Conservation (phyloP, 139 green algal genomes). For the Chlamydomonas schloesseri region DNA sequence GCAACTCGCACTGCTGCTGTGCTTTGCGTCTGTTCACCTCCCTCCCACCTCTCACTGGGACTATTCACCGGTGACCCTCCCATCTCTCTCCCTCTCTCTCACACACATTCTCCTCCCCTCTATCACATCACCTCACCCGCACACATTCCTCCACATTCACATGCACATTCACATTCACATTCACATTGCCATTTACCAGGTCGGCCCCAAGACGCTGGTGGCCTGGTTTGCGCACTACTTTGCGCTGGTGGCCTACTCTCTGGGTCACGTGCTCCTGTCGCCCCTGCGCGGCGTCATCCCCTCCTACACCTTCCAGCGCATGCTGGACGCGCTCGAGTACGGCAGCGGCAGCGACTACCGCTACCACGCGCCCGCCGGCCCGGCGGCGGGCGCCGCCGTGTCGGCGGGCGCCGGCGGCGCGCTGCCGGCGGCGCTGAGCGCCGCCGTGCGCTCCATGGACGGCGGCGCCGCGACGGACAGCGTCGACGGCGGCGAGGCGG, state of each 20-base stretch:
- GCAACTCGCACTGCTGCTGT: too few species aligned
- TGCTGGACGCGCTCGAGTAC: slow-evolving; percentile 58
- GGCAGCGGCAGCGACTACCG: slow-evolving; percentile 51
- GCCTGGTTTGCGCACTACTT: slow-evolving; percentile 69
- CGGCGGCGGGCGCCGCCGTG: neutral
- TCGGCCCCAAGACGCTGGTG: slow-evolving; percentile 49
- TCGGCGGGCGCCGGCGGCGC: neutral
- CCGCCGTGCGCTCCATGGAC: too few species aligned
- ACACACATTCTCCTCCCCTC: too few species aligned
- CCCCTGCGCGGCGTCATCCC: slow-evolving; percentile 43
- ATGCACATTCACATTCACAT: too few species aligned
- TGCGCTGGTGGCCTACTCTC: slow-evolving; percentile 55
- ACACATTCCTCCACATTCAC: too few species aligned
- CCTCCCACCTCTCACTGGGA: too few species aligned
- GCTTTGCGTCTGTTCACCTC: too few species aligned
- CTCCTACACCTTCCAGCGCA: slow-evolving; percentile 32
- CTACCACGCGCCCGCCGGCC: slow-evolving; percentile 6
- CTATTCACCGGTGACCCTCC: too few species aligned
- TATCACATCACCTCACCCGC: too few species aligned
- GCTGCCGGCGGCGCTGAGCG: neutral
- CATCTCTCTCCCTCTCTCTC: too few species aligned
- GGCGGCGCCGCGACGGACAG: too few species aligned
- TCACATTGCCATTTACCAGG: too few species aligned
- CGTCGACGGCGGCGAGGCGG: neutral
- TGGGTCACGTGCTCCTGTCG: slow-evolving; percentile 36